A percentile compares a stretch with the other conserved stretches of the same genome.
Evolutionary conservation across 208 protist genomes (phyloP).

Genomic region (Leishmania turanica): DNA sequence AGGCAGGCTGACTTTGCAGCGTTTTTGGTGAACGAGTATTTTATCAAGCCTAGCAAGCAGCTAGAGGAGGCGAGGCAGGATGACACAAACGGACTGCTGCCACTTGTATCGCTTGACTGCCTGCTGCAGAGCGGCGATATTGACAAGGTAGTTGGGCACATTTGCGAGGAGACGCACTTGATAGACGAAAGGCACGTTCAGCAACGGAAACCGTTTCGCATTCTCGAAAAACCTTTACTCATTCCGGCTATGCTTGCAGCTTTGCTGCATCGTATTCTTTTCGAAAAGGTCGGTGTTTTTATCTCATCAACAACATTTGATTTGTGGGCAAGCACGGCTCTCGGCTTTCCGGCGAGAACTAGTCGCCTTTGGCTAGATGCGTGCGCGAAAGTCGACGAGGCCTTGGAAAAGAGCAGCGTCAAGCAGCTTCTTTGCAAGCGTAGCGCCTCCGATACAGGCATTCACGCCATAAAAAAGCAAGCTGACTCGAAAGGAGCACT

Average conservation of each 20-base stretch:
- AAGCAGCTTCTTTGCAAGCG: neutral
- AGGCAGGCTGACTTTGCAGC: slow-evolving; percentile 23
- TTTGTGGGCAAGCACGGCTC: slow-evolving; percentile 12
- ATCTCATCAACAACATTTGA: slow-evolving; percentile 32
- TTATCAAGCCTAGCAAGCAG: slow-evolving; percentile 12
- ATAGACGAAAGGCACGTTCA: slow-evolving; percentile 31
- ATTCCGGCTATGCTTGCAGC: slow-evolving; percentile 34
- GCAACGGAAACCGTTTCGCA: slow-evolving; percentile 9
- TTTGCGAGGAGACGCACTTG: slow-evolving; percentile 34
- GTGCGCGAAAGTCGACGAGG: slow-evolving; percentile 13
- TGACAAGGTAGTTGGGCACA: neutral
- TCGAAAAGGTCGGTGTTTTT: slow-evolving; percentile 22
- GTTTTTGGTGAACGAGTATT: slow-evolving; percentile 31
- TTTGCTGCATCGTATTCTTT: slow-evolving; percentile 31
- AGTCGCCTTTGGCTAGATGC: slow-evolving; percentile 22
- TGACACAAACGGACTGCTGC: slow-evolving; percentile 11
- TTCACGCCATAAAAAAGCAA: slow-evolving; percentile 20
- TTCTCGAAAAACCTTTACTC: slow-evolving; percentile 29
- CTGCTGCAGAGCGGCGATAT: slow-evolving; percentile 5
- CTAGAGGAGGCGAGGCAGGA: slow-evolving; percentile 3
- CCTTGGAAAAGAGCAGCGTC: neutral
- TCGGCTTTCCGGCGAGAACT: slow-evolving; percentile 11
- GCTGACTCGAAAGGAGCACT: slow-evolving; percentile 1
- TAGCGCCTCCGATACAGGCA: slow-evolving; percentile 12
- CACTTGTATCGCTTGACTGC: slow-evolving; percentile 2